Conservation (phyloP, 1,284 basidiomycete species). For the Fomitiporia mediterranea region DNA sequence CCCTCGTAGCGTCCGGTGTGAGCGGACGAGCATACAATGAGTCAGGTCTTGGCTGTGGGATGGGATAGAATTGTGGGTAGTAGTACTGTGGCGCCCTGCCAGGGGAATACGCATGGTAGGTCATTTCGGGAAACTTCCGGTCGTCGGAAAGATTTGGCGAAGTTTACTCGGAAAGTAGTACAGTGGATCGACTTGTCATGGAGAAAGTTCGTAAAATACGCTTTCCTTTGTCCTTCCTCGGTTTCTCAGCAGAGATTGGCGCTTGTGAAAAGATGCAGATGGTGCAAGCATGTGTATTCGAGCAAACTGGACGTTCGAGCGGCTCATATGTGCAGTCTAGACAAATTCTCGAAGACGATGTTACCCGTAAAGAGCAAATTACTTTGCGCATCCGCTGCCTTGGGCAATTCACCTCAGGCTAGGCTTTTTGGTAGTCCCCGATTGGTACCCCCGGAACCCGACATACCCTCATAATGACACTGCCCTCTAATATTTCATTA, state of each 20-base stretch:
- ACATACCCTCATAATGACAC: no score
- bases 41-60: background rate
- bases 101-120: background rate
- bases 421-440: background rate
- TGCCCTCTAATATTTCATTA: no score
- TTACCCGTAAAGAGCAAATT: background rate
- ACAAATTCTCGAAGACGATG: background rate
- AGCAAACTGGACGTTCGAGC: no score
- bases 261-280: no score
- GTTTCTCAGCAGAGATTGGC: no score
- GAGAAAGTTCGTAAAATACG: no score
- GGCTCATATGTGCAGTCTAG: background rate
- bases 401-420: background rate
- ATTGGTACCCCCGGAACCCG: no score
- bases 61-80: background rate
- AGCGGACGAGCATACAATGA: background rate
- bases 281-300: background rate
- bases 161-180: no score
- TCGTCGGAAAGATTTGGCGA: no score
- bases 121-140: background rate
- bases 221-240: no score
- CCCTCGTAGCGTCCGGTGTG: background rate
- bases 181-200: no score
- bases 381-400: constrained; percentile 6
- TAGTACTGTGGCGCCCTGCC: background rate